Evolutionary conservation across 805 yeast genomes (phyloP), one percentile per base, ranked within the genome.

Genomic region (Saccharomycopsis sp.): DNA sequence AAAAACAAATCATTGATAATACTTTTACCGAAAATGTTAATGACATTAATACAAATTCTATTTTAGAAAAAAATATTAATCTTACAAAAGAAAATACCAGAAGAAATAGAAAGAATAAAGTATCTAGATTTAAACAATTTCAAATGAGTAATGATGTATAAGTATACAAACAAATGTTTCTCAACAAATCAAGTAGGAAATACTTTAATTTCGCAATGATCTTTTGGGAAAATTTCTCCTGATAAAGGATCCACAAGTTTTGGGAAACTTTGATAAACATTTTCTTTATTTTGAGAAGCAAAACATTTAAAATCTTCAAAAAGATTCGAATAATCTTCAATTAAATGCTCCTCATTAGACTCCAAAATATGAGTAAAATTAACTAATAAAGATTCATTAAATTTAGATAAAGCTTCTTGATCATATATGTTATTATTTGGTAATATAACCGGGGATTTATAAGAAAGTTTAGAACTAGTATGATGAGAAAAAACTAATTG

Each of bases 111-210:
- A n/a, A n/a, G n/a, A 36, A 37, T 23, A 41, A 18, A 28, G 40
- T 41, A 1, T 41, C 44, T 18, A 30, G 44, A 25, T 43, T 43
- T 30, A 43, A 43, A 30, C 36, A 39, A 20, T 31, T 15, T 14
- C 26, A 29, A 23, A 5, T 27, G 13, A 36, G 29, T 23, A 33
- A 37, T n/a, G 40, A 36, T 19, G n/a, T 31, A 21, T 25, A 12
- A 18, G 9, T 12, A 35, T 10, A 14, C n/a, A n/a, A n/a, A n/a
- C n/a, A n/a, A n/a, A n/a, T n/a, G n/a, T n/a, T n/a, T n/a, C n/a
- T n/a, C n/a, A n/a, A n/a, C n/a, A n/a, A n/a, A n/a, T n/a, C 20
- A 46, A 17, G 49, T 46, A 12, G 49, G 49, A 32, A 46, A 46
- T 12, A 46, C 49, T 23, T 41, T 46, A 3, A 17, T 21, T 12